These are phyloP conservation scores for Amauroascus verrucosus DNA, from an alignment of 2,329 filamentous ascomycete species.

Conservation along the genomic window DNA sequence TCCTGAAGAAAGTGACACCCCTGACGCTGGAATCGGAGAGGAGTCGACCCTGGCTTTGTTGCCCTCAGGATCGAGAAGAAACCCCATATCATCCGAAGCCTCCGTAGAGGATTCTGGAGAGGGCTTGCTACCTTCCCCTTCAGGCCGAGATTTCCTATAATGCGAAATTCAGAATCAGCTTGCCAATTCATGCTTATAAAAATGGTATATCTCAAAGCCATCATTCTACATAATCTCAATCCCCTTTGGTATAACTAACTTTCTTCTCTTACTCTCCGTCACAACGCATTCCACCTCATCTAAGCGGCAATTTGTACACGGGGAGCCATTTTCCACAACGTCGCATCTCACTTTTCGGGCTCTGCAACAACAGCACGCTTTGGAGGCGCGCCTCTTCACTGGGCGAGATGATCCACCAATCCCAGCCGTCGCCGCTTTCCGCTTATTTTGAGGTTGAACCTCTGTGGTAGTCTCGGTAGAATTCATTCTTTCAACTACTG, in stretches of 20 bases:
- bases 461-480: constrained; percentile 19
- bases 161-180: neutral
- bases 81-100: constrained; percentile 26
- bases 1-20: constrained; percentile 33
- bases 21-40: constrained; percentile 14
- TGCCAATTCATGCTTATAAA: neutral
- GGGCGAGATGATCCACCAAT: constrained; percentile 45
- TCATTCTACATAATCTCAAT: no score
- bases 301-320: constrained; percentile 24
- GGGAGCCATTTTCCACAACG: constrained; percentile 39
- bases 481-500: constrained; percentile 7
- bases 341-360: constrained; percentile 45
- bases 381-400: constrained; percentile 56
- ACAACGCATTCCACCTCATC: constrained; percentile 22
- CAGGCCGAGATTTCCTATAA: constrained; percentile 33
- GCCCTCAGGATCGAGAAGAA: constrained; percentile 23
- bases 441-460: constrained; percentile 38
- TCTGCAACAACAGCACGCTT: constrained; percentile 44
- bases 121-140: constrained; percentile 28
- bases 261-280: constrained; percentile 45
- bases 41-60: constrained; percentile 22
- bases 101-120: constrained; percentile 29
- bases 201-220: neutral
- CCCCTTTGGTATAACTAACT: constrained; percentile 26
- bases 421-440: constrained; percentile 48